Evolutionary conservation across 139 green algal species (phyloP).

Genomic region (Volvox africanus): DNA sequence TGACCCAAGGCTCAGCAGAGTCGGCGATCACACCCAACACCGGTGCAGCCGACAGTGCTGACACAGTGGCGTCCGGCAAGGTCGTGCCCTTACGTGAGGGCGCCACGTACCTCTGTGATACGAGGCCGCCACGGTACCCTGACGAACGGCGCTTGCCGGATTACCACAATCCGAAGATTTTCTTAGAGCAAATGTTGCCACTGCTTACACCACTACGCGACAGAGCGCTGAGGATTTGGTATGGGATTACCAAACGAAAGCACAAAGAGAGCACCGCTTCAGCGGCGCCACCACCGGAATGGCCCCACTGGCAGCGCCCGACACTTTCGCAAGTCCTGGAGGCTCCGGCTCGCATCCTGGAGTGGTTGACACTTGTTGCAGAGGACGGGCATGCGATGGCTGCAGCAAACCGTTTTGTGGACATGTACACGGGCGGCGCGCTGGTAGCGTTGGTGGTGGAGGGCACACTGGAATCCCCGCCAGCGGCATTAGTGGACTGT

Average conservation of each 20-base stretch:
- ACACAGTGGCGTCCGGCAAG: neutral
- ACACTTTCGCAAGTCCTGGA: neutral
- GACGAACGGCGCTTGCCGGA: slow-evolving; percentile 3
- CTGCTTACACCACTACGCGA: neutral
- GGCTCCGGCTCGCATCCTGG: neutral
- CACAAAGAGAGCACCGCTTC: neutral
- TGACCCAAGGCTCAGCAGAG: neutral
- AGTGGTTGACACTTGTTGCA: neutral
- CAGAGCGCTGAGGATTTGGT: neutral
- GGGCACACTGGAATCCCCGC: neutral
- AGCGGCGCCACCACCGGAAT: neutral
- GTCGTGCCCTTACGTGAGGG: neutral
- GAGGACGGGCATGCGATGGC: slow-evolving; percentile 27
- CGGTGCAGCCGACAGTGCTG: neutral
- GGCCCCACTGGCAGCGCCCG: too few relatives aligned
- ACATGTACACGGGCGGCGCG: slow-evolving; percentile 43
- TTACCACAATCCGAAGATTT: slow-evolving; percentile 34
- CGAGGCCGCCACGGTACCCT: neutral
- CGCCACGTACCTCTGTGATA: neutral
- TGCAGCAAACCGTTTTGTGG: slow-evolving; percentile 43
- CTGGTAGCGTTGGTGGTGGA: slow-evolving; percentile 23
- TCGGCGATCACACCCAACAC: neutral
- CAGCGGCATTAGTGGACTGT: slow-evolving; percentile 7
- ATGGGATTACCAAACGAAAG: neutral
- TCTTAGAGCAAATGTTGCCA: neutral